Percentiles rank a stretch among this genome's conserved stretches.
Evolutionary conservation across 305 asterid species (phyloP).

Genomic region (Solanum hybrid): DNA sequence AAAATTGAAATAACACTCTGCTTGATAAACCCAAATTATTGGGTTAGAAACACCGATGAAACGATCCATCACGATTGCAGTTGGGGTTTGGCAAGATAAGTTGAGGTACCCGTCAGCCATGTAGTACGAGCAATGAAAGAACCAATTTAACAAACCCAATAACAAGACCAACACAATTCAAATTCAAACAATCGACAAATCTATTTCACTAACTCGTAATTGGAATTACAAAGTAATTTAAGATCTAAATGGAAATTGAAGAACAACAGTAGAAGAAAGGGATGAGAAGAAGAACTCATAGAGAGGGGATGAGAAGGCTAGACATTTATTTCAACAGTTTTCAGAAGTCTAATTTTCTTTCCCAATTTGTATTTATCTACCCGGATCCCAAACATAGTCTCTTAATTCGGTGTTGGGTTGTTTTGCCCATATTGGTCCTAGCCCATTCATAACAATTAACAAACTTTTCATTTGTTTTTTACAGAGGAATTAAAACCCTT

Average conservation of each 20-base stretch:
- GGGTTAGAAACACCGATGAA: not conserved
- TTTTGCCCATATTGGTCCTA: too few relatives aligned
- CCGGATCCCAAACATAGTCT: too few relatives aligned
- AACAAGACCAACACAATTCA: not conserved
- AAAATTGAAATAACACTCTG: not conserved
- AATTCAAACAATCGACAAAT: not conserved
- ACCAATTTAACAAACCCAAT: not conserved
- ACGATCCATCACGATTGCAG: not conserved
- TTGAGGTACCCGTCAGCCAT: not conserved
- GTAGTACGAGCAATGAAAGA: not conserved
- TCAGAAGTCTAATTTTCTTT: too few relatives aligned
- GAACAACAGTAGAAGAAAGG: not conserved
- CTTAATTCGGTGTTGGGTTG: too few relatives aligned
- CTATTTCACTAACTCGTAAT: not conserved
- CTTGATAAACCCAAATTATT: too few relatives aligned
- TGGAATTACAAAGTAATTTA: not conserved
- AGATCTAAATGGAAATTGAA: not conserved
- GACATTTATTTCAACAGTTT: too few relatives aligned
- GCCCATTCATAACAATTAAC: too few relatives aligned
- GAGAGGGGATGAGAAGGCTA: not conserved
- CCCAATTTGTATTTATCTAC: too few relatives aligned
- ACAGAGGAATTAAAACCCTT: too few relatives aligned
- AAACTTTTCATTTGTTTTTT: too few relatives aligned
- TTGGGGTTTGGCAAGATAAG: not conserved
- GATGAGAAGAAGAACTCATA: not conserved